Conservation (phyloP, 805 yeast genomes). For the Lipomyces anomalus region DNA sequence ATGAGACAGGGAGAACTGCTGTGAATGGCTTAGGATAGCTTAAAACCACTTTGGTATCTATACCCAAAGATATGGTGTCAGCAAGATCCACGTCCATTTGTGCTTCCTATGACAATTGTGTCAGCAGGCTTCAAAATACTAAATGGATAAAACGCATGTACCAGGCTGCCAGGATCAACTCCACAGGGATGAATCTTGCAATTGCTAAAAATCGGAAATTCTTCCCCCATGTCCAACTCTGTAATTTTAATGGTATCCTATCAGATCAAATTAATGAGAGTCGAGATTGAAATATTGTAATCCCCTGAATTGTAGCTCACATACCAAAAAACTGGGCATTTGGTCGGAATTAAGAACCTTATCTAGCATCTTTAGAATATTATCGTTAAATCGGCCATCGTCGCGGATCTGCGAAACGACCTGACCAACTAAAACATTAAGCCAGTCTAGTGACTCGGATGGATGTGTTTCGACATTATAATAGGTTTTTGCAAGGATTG, state of each 20-base stretch:
- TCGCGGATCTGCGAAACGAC: conserved; percentile 76
- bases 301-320: not conserved
- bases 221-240: conserved; percentile 89
- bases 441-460: conserved; percentile 94
- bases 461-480: conserved; percentile 83
- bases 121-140: not conserved
- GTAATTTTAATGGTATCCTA: conserved; percentile 66
- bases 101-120: conserved; percentile 47
- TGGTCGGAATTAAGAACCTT: conserved; percentile 55
- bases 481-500: conserved; percentile 82
- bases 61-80: conserved; percentile 79
- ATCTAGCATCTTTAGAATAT: conserved; percentile 73
- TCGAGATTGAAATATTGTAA: not conserved
- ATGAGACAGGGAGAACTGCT: conserved; percentile 79
- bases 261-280: not conserved
- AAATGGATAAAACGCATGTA: not conserved
- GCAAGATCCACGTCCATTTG: conserved; percentile 85
- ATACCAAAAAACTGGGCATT: conserved; percentile 64
- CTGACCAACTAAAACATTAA: conserved; percentile 89
- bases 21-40: conserved; percentile 79
- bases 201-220: conserved; percentile 90
- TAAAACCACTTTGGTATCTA: conserved; percentile 70
- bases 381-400: conserved; percentile 83
- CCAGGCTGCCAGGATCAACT: conserved; percentile 43
- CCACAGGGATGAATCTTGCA: conserved; percentile 69